phyloP scores from a whole-genome alignment of 345 rosid species.

The Eucalyptus erythrocorys region DNA sequence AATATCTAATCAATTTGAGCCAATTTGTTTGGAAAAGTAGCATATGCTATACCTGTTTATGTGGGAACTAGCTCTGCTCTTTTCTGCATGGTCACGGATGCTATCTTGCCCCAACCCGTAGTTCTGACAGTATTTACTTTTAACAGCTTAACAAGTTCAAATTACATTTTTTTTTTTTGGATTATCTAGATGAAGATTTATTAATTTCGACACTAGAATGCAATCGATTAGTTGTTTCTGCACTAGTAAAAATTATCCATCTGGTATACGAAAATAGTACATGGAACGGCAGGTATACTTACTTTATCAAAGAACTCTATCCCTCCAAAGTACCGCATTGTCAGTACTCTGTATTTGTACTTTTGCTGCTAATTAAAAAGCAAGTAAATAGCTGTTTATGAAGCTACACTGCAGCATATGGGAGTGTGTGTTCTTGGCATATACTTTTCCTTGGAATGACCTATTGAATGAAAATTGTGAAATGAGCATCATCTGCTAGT shows the following conservation, averaged over 20 bases:
- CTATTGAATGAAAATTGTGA: background rate
- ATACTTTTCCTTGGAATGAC: background rate
- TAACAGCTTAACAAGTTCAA: background rate
- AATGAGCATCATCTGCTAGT: background rate
- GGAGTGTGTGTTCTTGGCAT: background rate
- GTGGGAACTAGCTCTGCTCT: background rate
- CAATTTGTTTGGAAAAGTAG: background rate
- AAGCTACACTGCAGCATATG: background rate
- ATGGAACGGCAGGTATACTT: background rate
- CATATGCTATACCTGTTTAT: background rate
- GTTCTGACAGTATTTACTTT: background rate
- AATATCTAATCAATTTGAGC: background rate
- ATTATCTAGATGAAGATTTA: background rate
- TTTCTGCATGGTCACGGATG: background rate
- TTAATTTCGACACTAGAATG: background rate
- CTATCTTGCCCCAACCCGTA: background rate
- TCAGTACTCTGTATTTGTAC: background rate
- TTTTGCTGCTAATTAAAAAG: background rate
- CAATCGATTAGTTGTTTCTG: background rate
- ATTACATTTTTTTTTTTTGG: background rate
- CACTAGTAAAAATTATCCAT: background rate
- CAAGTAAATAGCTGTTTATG: background rate
- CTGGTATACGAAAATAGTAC: background rate
- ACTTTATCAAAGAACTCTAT: background rate
- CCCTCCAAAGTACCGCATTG: background rate